Conservation (phyloP, 129 eudicot genomes). For the Deinandra increscens region DNA sequence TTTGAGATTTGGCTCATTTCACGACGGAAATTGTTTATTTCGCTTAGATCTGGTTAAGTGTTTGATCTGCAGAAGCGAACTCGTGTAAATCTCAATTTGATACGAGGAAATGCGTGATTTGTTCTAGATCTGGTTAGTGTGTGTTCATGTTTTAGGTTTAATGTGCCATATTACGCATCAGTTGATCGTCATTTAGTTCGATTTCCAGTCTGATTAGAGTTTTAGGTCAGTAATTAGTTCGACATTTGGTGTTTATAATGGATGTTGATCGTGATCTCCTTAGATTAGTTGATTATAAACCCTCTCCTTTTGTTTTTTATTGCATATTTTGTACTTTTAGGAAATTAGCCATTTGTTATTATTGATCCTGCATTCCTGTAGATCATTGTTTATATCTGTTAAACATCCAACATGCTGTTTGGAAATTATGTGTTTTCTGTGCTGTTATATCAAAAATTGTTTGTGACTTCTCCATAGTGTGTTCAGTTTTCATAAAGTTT, state of each 20-base stretch:
- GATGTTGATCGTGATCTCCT: slow-evolving; percentile 26
- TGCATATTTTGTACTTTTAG: slow-evolving; percentile 10
- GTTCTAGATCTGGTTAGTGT: slow-evolving; percentile 31
- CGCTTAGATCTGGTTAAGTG: slow-evolving; percentile 26
- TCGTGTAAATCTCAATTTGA: slow-evolving; percentile 22
- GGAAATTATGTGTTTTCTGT: slow-evolving; percentile 9
- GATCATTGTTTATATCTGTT: slow-evolving; percentile 3
- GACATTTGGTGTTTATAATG: slow-evolving; percentile 13
- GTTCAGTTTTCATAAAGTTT: neutral
- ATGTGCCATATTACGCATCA: neutral
- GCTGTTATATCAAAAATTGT: slow-evolving; percentile 16
- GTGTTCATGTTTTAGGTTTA: slow-evolving; percentile 12
- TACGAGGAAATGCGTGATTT: slow-evolving; percentile 20
- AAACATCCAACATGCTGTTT: neutral
- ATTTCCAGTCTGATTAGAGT: slow-evolving; percentile 17
- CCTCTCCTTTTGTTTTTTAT: neutral
- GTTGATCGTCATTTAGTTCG: slow-evolving; percentile 8
- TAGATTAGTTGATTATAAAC: slow-evolving; percentile 17
- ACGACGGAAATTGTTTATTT: slow-evolving; percentile 1
- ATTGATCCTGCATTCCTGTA: slow-evolving; percentile 17
- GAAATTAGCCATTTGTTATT: neutral
- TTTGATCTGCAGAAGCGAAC: slow-evolving; percentile 16
- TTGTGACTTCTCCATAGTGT: neutral
- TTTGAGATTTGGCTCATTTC: slow-evolving; percentile 14
- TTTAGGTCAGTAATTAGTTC: slow-evolving; percentile 27